Base-by-base conservation (phyloP, 257 asterid genomes). In the Solanum boliviense region DNA sequence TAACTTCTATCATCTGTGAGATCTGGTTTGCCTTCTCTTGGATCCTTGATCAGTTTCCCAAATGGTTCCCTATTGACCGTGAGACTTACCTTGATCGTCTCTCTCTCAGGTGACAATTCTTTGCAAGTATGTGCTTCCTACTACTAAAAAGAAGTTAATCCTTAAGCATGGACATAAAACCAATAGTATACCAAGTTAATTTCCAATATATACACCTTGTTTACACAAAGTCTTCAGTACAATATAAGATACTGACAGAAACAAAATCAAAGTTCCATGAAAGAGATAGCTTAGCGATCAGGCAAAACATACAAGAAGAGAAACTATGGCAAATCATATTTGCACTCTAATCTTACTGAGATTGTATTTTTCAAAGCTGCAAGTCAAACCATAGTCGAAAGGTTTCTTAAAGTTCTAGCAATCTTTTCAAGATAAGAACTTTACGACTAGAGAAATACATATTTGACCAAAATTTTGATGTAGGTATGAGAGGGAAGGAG, bases 21-120 rank as follows among this genome's bases (percentile, higher is more conserved):
- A 95, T 96, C 91, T 96, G 98, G 99, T 96, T 96, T 88, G 98
- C 99, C 87, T 82, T 94, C 90, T 96, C 99, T 11, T 96, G 98
- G 99, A 95, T 96, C 89, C 98, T 96, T 16, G 99, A 96, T 94
- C 99, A 96, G 94, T 95, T 96, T 91, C 99, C 99, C 35, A 96
- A 96, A 87, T 96, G 99, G 99, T 94, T 89, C 89, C 99, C 98
- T 74, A 94, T 96, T 82, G 95, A 93, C 70, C 95, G 99, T 6
- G 98, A 96, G 94, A 96, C 99, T 62, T 96, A 95, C 88, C 98
- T 95, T 3, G 99, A 96, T 88, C 98, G 98, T 89, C 99, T 95
- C 87, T 95, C 98, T 90, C 94, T 94, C 89, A 93, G 99, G 99
- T 96, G 84, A 86, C 13, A 31, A 67, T 9, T 39, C 65, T 34